Evolutionary conservation across 208 protist genomes (phyloP), one percentile per base, ranked within the genome.

Genomic region (Trypanosoma boissoni): DNA sequence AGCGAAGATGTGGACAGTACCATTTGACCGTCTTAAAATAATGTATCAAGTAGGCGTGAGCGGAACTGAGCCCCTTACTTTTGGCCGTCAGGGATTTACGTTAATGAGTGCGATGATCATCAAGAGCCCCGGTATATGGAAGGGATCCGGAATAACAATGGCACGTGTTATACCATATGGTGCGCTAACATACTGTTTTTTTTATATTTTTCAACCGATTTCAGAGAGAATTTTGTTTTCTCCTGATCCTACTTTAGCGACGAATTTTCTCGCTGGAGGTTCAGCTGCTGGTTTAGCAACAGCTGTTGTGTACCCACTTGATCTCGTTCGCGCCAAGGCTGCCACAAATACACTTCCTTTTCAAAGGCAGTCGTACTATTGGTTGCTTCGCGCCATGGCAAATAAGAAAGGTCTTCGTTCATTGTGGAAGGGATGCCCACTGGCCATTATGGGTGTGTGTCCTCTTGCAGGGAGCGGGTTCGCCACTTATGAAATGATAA

Each of bases 1-100:
- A 7, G 92, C 91, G 28, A 92, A 97, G 68, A 86, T 97, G 27
- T 81, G 70, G 32, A 95, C 91, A 24, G 45, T 92, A 26, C 95
- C 97, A 28, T 86, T 97, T 41, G 94, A 98, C 73, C 71, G 88
- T 8, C 49, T 97, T 20, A 97, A 97, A 62, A 98, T 98, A 52
- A 72, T 97, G 31, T 96, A 95, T 66, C 94, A 98, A 68, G 79
- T 98, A 0, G 78, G 79, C 27, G 58, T 84, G 45, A 55, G 32
- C 29, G 57, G 58, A 7, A 72, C 55, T 6, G 62, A 83, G 14
- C 39, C 43, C 10, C 57, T 49, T 58, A 43, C 43, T 31, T 55
- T 61, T 42, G 52, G 67, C 16, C 39, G 58, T 29, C 58, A 76
- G 29, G 68, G 83, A 16, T 29, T 78, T 44, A 56, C 62, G 23